Base-by-base conservation (phyloP, 371 early-diverging fungal genomes). In the Apophysomyces ossiformis region DNA sequence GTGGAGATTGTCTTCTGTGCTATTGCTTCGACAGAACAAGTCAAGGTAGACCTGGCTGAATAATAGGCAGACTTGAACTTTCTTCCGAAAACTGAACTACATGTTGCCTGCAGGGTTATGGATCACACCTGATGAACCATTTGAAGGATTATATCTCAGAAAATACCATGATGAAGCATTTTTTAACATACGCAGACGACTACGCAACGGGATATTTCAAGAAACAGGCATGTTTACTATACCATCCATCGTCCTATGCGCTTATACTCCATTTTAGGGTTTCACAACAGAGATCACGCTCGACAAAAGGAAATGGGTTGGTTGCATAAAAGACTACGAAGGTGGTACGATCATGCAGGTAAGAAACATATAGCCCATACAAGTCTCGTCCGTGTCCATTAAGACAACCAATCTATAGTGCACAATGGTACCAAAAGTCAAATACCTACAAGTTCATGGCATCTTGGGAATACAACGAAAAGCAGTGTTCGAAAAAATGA, bases 1-100 rank as follows among this genome's bases (percentile, higher is more conserved):
- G 94, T 93, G 26, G 99, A 99, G 74, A 99, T 99, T 78, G 99
- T 99, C 4, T 99, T 99, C 84, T 96, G 96, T 71, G 99, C 99
- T 3, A 93, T 99, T 35, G 87, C 94, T 11, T 92, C 94, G 0
- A 87, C 90, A 4, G 96, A 95, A 63, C 99, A 99, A 87, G 96
- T 99, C 61, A 97, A 96, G 80, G 95, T 93, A 73, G 44, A 78
- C 46, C 61, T 26, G 32, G 32, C 32, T 26, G 32, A 26, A 26
- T 26, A 26, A 26, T 26, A 26, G 74, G 32, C 63, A 5, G 66
- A 47, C 70, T 44, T 69, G 35, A 18, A 43, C 37, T 35, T 60
- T 58, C 7, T 58, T 58, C 37, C 26, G 12, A 9, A 39, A 47
- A 16, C 47, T 47, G 4, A 47, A 47, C 15, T n/a, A 44, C 37